Conservation (phyloP, 768 basidiomycete species). For the Sporobolomyces pararoseus region DNA sequence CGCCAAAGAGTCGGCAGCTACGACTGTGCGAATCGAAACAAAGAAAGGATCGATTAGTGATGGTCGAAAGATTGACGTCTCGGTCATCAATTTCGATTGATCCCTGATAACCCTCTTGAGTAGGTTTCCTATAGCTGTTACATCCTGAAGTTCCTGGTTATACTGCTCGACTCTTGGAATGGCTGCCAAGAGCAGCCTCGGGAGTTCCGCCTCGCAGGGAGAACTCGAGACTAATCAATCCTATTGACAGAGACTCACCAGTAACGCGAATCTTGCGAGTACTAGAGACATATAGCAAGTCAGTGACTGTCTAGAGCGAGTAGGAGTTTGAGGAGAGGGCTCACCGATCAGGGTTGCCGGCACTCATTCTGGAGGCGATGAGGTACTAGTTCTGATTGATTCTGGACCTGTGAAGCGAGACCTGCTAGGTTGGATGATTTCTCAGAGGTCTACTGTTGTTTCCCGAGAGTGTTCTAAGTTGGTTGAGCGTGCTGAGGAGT, state of each 20-base stretch:
- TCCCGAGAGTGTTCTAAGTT: too few relatives aligned
- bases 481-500: too few relatives aligned
- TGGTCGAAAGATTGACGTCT: neutral
- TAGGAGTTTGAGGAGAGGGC: neutral
- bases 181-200: too few relatives aligned
- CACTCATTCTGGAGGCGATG: neutral
- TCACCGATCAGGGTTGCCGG: conserved; percentile 16
- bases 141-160: too few relatives aligned
- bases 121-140: too few relatives aligned
- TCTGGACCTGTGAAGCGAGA: neutral
- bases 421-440: neutral
- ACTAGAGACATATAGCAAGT: neutral
- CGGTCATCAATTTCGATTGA: too few relatives aligned
- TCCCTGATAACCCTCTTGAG: too few relatives aligned
- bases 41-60: neutral
- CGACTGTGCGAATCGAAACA: conserved; percentile 47
- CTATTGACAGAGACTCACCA: conserved; percentile 1
- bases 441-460: too few relatives aligned
- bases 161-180: too few relatives aligned
- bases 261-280: conserved; percentile 35
- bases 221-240: neutral
- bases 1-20: conserved; percentile 87
- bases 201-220: neutral
- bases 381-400: too few relatives aligned
- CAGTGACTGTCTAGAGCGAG: neutral